These are phyloP conservation scores for Thuja plicata DNA, from an alignment of 83 land plant species.

Conservation along the genomic window DNA sequence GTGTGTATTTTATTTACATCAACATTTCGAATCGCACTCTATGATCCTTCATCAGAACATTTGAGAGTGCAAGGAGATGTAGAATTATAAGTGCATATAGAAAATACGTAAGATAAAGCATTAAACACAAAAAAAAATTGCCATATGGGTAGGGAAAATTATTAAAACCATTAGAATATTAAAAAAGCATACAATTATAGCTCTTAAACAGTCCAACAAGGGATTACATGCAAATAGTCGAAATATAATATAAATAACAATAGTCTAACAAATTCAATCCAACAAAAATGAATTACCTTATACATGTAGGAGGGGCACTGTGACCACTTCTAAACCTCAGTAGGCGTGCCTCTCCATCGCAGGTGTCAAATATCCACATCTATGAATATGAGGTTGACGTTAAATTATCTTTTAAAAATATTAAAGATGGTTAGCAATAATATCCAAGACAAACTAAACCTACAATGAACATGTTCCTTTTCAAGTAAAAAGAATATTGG, in stretches of 20 bases:
- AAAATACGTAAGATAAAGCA: not conserved
- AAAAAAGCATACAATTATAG: not conserved
- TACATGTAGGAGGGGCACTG: conserved; percentile 96
- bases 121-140: not conserved
- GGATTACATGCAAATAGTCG: not conserved
- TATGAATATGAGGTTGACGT: conserved; percentile 11
- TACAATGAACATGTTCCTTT: not conserved
- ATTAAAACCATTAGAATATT: not conserved
- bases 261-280: not conserved
- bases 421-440: not conserved
- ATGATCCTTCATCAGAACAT: too few species aligned
- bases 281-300: conserved; percentile 44
- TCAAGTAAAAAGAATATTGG: not conserved
- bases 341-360: conserved; percentile 91
- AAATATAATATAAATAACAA: not conserved
- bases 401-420: not conserved
- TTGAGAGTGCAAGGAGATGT: too few species aligned
- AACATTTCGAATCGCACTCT: too few species aligned
- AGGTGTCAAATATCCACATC: conserved; percentile 99
- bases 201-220: not conserved
- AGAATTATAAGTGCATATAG: not conserved
- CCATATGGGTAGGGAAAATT: not conserved
- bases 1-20: too few species aligned
- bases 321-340: conserved; percentile 96
- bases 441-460: not conserved